Evolutionary conservation across 306 rosid species (phyloP).

Genomic region (Ceratonia siliqua): DNA sequence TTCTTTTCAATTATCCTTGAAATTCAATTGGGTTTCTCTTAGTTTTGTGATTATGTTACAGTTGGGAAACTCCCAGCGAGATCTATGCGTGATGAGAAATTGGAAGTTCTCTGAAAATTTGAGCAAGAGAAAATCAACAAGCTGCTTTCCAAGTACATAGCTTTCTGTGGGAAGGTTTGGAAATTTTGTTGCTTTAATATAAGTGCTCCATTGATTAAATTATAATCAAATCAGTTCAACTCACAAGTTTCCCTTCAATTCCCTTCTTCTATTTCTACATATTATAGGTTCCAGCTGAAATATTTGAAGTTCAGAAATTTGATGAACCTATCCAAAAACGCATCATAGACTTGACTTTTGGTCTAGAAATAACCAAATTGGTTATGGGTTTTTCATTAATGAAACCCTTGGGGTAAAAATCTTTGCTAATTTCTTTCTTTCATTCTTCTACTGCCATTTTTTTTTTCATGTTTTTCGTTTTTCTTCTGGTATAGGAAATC

Average conservation of each 20-base stretch:
- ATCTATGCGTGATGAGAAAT: conserved; percentile 65
- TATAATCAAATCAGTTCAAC: not conserved
- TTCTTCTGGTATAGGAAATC: conserved; percentile 55
- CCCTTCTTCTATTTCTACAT: not conserved
- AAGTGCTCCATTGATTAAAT: not conserved
- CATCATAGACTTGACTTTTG: conserved; percentile 59
- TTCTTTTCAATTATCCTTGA: not conserved
- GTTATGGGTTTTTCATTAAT: conserved; percentile 71
- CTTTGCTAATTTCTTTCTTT: not conserved
- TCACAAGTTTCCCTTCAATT: not conserved
- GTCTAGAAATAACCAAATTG: conserved; percentile 61
- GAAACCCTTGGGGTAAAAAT: conserved; percentile 64
- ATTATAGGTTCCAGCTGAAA: conserved; percentile 62
- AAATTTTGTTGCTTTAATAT: conserved; percentile 1
- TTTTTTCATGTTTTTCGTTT: not conserved
- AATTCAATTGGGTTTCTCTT: conserved; percentile 32
- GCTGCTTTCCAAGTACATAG: conserved; percentile 51
- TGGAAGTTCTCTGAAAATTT: conserved; percentile 49
- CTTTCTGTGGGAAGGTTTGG: conserved; percentile 72
- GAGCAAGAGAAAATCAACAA: conserved; percentile 60
- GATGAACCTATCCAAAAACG: conserved; percentile 62
- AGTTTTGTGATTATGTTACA: conserved; percentile 41
- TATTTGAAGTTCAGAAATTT: conserved; percentile 48
- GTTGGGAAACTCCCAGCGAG: conserved; percentile 90
- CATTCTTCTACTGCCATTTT: not conserved